These are phyloP conservation scores for Wickerhamomyces rabaulensis DNA, from an alignment of 805 yeast species.

Conservation along the genomic window DNA sequence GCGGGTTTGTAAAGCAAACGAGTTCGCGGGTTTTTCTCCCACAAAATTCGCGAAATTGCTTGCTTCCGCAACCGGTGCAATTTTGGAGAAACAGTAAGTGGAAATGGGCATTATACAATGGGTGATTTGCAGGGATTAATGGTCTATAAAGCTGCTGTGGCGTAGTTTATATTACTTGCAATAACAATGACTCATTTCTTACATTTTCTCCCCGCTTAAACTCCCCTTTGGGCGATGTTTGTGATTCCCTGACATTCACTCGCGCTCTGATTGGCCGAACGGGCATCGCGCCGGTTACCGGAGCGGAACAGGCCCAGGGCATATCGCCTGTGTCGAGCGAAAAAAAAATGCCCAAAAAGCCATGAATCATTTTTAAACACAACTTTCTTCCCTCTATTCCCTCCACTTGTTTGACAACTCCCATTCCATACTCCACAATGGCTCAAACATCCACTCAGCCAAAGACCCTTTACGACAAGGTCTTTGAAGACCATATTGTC, in stretches of 20 bases:
- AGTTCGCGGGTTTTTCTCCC: too few relatives aligned
- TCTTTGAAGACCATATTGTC: slow-evolving; percentile 90
- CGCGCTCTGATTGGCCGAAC: neutral
- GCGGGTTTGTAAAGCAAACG: too few relatives aligned
- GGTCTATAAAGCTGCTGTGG: too few relatives aligned
- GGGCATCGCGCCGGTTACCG: neutral
- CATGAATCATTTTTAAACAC: neutral
- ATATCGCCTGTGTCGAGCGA: neutral
- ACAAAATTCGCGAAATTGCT: too few relatives aligned
- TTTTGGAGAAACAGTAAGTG: neutral
- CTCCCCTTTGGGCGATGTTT: too few relatives aligned
- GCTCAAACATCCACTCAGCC: slow-evolving; percentile 36
- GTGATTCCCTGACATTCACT: neutral
- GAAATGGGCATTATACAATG: too few relatives aligned
- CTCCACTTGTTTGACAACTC: neutral
- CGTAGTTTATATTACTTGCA: too few relatives aligned
- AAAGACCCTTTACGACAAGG: slow-evolving; percentile 90
- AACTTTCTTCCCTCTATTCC: neutral
- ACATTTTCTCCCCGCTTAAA: too few relatives aligned
- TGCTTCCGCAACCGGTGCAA: too few relatives aligned
- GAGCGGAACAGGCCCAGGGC: slow-evolving; percentile 2
- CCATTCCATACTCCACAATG: slow-evolving; percentile 12
- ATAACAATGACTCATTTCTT: too few relatives aligned
- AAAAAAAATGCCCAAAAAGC: neutral
- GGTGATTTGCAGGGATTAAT: too few relatives aligned